Base-by-base conservation (phyloP, 495 filamentous ascomycete species). In the Lichenothelia convexa region DNA sequence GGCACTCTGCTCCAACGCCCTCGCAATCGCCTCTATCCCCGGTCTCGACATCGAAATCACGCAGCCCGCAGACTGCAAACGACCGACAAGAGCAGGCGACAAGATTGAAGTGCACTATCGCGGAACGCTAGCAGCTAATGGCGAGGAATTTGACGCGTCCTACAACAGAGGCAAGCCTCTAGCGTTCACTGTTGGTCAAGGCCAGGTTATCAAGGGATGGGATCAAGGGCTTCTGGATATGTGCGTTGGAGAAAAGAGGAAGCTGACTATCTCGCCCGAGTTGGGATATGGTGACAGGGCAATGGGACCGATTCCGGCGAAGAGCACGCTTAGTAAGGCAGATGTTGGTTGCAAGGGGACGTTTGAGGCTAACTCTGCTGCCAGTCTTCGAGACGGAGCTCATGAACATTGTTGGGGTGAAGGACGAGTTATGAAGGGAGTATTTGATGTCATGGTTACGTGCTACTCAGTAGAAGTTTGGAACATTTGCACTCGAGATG, bases 171-270 rank as follows among this genome's bases (percentile, higher is more conserved):
- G 56, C 30, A 34, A 40, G 24, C 60, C 60, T 4, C 44, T 63
- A 9, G 41, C 39, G 27, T 63, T 63, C 44, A 45, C 37, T 24
- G 49, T 63, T 18, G 60, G 60, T 36, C 46, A 53, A 26, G 60
- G 60, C 9, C 52, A 55, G 44, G 60, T 63, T 23, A 63, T 63
- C 52, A 60, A 60, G 39, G 60, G 60, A 24, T 63, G 57, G 51
- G 56, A 60, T 35, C 46, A 58, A 39, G 57, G 57, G 4, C 44
- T 60, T 22, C 33, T 60, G 35, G 57, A 57, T 34, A 60, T 60
- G 57, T 60, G 57, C 41, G 36, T 45, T n/a, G 57, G 57, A 3
- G 57, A 60, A 39, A 60, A 60, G 55, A 44, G 57, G 39, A 50
- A 41, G 44, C 42, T 60, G 40, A 60, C 57, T 31, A 57, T 60